Evolutionary conservation across 805 yeast genomes (phyloP), one percentile per base, ranked within the genome.

Genomic region (Starmerella stigmatis): DNA sequence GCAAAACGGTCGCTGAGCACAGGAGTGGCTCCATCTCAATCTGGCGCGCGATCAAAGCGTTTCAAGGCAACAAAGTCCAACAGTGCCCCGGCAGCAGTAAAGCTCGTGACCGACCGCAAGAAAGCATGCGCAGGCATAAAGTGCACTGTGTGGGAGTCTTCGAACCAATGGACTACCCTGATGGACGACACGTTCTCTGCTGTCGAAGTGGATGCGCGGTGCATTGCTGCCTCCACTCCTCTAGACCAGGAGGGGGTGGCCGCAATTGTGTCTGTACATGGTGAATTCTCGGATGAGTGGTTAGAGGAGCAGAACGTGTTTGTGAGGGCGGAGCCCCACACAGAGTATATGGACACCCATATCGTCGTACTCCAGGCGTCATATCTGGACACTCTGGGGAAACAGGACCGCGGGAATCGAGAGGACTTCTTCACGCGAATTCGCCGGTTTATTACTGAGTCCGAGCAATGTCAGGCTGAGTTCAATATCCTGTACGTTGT

Each of bases 251-350:
- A 34, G 1, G 53, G 53, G 16, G 44, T 49, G 2, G 3, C 35
- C 8, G 32, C 28, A 16, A 22, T 47, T 5, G 35, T 47, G 4
- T 16, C 43, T 1, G 45, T 35, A 11, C 21, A 13, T 6, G 54
- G 54, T 21, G 27, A 19, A 7, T 50, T 26, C 26, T 36, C 33
- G 5, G 54, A 50, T 26, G 46, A n/a, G 11, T 50, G 50, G 49
- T 41, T 41, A 13, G 29, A 9, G 5, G 50, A 28, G 21, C 44
- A 30, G 28, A 20, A 27, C 3, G 16, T 32, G 3, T 50, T 48
- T 16, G 43, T 45, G 30, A 45, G 36, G 33, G 9, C 46, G 2
- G 28, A 25, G 9, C 12, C 32, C 2, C 52, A 48, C 41, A 22
- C 3, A 11, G 54, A 50, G 29, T 27, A 7, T 11, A n/a, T 50